Conservation (phyloP, 1,139 yeast species). For the Kurtzmaniella quercitrusa region DNA sequence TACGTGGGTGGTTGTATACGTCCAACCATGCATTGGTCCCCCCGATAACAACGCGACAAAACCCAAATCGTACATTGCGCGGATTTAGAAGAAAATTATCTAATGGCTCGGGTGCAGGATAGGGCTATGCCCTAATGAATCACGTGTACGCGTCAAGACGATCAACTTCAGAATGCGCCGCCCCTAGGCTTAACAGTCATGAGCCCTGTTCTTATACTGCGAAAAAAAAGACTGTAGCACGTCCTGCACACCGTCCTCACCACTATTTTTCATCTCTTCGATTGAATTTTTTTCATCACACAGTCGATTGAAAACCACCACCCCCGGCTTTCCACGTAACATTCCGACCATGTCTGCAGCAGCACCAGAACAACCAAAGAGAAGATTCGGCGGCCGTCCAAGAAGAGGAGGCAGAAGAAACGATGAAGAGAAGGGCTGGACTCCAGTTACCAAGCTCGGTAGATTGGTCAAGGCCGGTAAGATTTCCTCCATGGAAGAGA, state of each 20-base stretch:
- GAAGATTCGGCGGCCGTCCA: conserved; percentile 63
- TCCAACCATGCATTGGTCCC: too few relatives aligned
- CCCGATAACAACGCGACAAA: too few relatives aligned
- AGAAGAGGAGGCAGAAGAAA: conserved; percentile 65
- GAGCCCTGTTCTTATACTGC: too few relatives aligned
- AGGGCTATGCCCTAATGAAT: too few relatives aligned
- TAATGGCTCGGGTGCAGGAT: too few relatives aligned
- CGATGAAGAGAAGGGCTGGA: conserved; percentile 98
- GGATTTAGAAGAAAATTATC: too few relatives aligned
- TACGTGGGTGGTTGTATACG: too few relatives aligned
- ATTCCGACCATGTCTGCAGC: conserved; percentile 72
- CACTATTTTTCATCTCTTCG: background rate
- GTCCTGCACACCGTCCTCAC: background rate
- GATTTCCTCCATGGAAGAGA: conserved; percentile 94
- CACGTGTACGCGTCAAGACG: too few relatives aligned
- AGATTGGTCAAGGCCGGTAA: conserved; percentile 99
- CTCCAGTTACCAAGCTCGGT: conserved; percentile 99
- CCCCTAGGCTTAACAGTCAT: too few relatives aligned
- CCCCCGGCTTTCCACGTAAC: conserved; percentile 90
- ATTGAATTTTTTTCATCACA: background rate
- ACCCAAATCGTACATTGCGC: too few relatives aligned
- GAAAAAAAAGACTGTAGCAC: background rate
- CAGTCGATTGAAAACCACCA: conserved; percentile 85
- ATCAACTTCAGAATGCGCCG: too few relatives aligned
- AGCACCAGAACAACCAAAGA: conserved; percentile 46